phyloP scores from a whole-genome alignment of 1,284 basidiomycete genomes.

The Bondarzewia mesenterica region DNA sequence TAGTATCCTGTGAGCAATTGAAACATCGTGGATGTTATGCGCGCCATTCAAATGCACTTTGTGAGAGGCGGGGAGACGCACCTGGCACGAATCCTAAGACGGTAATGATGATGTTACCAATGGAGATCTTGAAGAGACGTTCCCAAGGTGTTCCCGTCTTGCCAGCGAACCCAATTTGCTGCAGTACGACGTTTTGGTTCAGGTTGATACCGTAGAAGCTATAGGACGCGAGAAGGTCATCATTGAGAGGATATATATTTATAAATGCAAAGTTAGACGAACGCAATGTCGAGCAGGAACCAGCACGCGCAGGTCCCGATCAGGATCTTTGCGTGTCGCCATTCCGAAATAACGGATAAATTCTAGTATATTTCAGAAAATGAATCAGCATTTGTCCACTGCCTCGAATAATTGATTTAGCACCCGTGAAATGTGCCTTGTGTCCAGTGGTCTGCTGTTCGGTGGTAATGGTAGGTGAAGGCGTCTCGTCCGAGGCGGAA shows the following conservation, averaged over 20 bases:
- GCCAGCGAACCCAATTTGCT: conserved; percentile 61
- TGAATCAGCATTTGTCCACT: too few species aligned
- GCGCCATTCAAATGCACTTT: conserved; percentile 12
- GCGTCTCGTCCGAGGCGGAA: background rate
- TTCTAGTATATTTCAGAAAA: conserved; percentile 25
- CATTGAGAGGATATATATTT: background rate
- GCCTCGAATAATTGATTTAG: background rate
- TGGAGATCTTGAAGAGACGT: conserved; percentile 53
- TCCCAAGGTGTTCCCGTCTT: conserved; percentile 49
- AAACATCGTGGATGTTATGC: background rate
- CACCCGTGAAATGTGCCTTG: conserved; percentile 32
- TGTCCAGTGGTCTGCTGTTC: background rate
- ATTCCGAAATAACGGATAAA: conserved; percentile 47
- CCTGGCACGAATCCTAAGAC: conserved; percentile 71
- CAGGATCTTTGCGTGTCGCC: conserved; percentile 46
- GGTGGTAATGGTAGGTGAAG: background rate
- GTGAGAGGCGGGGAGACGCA: conserved; percentile 14
- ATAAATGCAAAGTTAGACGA: conserved; percentile 11
- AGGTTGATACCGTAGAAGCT: conserved; percentile 76
- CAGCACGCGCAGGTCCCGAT: conserved; percentile 45
- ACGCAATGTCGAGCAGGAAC: conserved; percentile 52
- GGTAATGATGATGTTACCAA: conserved; percentile 65
- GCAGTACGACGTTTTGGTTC: conserved; percentile 68
- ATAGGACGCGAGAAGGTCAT: background rate
- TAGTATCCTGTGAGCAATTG: conserved; percentile 50